phyloP scores from a whole-genome alignment of 2,329 filamentous ascomycete genomes.

The Paraconiothyrium sp. region DNA sequence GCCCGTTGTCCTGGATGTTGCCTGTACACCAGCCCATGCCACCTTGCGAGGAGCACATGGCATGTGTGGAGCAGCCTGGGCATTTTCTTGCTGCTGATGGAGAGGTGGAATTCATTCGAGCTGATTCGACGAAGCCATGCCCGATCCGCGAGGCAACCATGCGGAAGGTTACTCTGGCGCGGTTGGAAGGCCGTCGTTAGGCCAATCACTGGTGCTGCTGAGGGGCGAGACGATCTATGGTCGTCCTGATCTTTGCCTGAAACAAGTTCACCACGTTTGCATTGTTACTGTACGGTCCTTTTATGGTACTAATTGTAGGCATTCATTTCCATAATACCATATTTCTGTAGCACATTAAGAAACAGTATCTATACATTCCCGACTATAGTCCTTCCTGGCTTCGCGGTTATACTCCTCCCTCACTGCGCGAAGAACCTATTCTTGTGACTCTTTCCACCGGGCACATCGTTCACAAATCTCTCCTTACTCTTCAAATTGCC shows the following conservation, averaged over 20 bases:
- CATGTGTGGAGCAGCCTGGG: neutral
- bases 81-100: neutral
- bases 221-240: too few relatives aligned
- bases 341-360: too few relatives aligned
- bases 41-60: neutral
- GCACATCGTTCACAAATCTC: slow-evolving; percentile 6
- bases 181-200: neutral
- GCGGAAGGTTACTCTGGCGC: neutral
- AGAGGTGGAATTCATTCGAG: neutral
- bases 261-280: too few relatives aligned
- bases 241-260: too few relatives aligned
- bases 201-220: too few relatives aligned
- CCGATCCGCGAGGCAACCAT: neutral
- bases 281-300: too few relatives aligned
- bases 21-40: neutral
- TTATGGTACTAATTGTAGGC: too few relatives aligned
- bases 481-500: slow-evolving; percentile 7
- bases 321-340: too few relatives aligned
- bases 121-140: neutral
- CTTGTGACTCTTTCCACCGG: neutral
- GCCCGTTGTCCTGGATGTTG: neutral
- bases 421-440: slow-evolving; percentile 9
- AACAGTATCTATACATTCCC: too few relatives aligned
- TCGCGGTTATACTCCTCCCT: neutral
- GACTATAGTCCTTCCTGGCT: too few relatives aligned